These are phyloP conservation scores for Cryptosporidium ryanae DNA, from an alignment of 169 alveolate species.

Conservation along the genomic window DNA sequence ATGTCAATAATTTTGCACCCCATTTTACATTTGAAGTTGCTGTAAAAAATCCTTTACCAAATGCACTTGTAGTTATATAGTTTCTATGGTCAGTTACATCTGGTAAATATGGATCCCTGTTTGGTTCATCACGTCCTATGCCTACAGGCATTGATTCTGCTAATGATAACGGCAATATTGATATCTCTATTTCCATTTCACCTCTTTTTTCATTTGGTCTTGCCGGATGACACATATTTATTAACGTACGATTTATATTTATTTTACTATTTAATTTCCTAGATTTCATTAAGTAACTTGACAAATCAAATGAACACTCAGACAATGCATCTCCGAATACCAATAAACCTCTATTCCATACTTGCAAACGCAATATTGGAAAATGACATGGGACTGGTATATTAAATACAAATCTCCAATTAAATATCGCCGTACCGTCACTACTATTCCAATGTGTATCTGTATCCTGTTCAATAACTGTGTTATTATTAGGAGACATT, in stretches of 20 bases:
- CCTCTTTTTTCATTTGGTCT: slow-evolving; percentile 86
- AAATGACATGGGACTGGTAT: slow-evolving; percentile 87
- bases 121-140: slow-evolving; percentile 91
- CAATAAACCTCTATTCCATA: slow-evolving; percentile 75
- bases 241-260: slow-evolving; percentile 49
- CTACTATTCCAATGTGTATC: slow-evolving; percentile 91
- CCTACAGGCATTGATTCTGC: slow-evolving; percentile 90
- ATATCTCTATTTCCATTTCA: slow-evolving; percentile 86
- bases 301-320: slow-evolving; percentile 70
- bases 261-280: slow-evolving; percentile 53
- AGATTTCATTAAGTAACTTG: slow-evolving; percentile 62
- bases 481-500: slow-evolving; percentile 68
- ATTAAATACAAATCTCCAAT: slow-evolving; percentile 90
- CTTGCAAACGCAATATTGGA: slow-evolving; percentile 86
- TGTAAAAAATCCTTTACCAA: slow-evolving; percentile 65
- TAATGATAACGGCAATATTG: slow-evolving; percentile 83
- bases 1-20: slow-evolving; percentile 70
- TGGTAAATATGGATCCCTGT: slow-evolving; percentile 89
- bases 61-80: slow-evolving; percentile 79
- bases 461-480: slow-evolving; percentile 77
- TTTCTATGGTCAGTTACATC: slow-evolving; percentile 88
- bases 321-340: slow-evolving; percentile 74
- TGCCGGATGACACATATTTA: slow-evolving; percentile 81
- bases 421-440: slow-evolving; percentile 89
- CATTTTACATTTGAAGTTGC: slow-evolving; percentile 70